A percentile compares a stretch with the other conserved stretches of the same genome.
phyloP scores from a whole-genome alignment of 1,284 basidiomycete genomes.

The Cutaneotrichosporon mucoides region DNA sequence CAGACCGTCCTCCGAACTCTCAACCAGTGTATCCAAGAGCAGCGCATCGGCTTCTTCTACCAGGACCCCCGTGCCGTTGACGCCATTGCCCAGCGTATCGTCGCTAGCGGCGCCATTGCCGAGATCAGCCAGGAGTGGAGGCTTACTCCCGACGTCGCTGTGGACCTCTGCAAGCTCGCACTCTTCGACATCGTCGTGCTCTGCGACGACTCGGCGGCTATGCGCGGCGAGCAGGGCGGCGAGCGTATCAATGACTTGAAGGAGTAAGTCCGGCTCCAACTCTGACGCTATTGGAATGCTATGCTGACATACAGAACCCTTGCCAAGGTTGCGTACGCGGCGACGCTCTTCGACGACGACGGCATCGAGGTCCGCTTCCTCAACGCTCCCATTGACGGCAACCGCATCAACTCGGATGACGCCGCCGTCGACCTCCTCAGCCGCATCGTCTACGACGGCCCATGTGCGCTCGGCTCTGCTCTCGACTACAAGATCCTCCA shows the following conservation, averaged over 20 bases:
- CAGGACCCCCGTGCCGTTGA: slow-evolving; percentile 49
- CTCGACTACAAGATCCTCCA: slow-evolving; percentile 51
- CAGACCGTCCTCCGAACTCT: slow-evolving; percentile 19
- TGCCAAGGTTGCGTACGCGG: slow-evolving; percentile 48
- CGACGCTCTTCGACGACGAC: slow-evolving; percentile 51
- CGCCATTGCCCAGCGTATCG: slow-evolving; percentile 49
- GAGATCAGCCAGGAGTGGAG: slow-evolving; percentile 49
- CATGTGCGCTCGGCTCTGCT: slow-evolving; percentile 38
- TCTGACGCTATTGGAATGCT: neutral
- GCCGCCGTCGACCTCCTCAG: slow-evolving; percentile 35
- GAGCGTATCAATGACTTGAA: slow-evolving; percentile 42
- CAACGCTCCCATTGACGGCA: slow-evolving; percentile 49
- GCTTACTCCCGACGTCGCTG: slow-evolving; percentile 49
- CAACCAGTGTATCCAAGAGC: slow-evolving; percentile 47
- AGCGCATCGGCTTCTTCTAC: slow-evolving; percentile 51
- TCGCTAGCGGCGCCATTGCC: slow-evolving; percentile 42
- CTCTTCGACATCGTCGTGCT: slow-evolving; percentile 19
- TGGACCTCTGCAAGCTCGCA: slow-evolving; percentile 18
- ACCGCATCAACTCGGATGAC: slow-evolving; percentile 48
- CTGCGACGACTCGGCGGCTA: slow-evolving; percentile 17
- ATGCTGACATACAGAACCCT: slow-evolving; percentile 31
- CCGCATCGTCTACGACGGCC: slow-evolving; percentile 37
- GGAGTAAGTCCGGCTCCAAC: slow-evolving; percentile 26
- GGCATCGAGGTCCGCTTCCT: slow-evolving; percentile 49
- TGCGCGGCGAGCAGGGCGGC: slow-evolving; percentile 14